Evolutionary conservation across 2,329 filamentous ascomycete genomes (phyloP).

Genomic region (Aureobasidium subglaciale): DNA sequence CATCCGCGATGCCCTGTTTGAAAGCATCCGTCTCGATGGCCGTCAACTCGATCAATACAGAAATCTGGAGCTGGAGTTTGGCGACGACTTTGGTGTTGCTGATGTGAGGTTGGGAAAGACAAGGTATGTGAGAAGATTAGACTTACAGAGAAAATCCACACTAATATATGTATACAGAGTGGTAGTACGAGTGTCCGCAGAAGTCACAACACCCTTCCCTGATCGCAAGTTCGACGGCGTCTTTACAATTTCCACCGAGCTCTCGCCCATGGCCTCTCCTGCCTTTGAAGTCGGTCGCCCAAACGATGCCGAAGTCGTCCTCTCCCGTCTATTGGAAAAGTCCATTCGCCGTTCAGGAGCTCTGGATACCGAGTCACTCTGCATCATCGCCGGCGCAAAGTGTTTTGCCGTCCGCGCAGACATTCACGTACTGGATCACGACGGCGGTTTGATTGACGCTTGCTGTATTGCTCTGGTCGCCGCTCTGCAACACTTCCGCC

Average conservation of each 20-base stretch:
- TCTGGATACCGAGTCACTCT: slow-evolving; percentile 91
- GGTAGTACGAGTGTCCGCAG: slow-evolving; percentile 75
- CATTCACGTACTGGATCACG: slow-evolving; percentile 82
- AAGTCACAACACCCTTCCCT: slow-evolving; percentile 75
- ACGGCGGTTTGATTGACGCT: slow-evolving; percentile 82
- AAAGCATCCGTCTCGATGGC: slow-evolving; percentile 77
- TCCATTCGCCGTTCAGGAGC: slow-evolving; percentile 86
- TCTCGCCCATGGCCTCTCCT: slow-evolving; percentile 86
- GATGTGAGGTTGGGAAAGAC: slow-evolving; percentile 87
- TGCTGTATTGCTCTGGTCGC: slow-evolving; percentile 82
- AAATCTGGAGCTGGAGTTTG: slow-evolving; percentile 69
- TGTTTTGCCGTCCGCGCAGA: slow-evolving; percentile 89
- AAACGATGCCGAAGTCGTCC: slow-evolving; percentile 74
- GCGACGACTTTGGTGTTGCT: slow-evolving; percentile 83
- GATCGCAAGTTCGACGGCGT: slow-evolving; percentile 93
- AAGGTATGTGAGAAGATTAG: slow-evolving; percentile 47
- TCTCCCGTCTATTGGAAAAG: slow-evolving; percentile 87
- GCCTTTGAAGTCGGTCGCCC: slow-evolving; percentile 79
- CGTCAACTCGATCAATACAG: slow-evolving; percentile 76
- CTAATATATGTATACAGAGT: slow-evolving; percentile 49
- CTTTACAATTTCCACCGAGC: slow-evolving; percentile 85
- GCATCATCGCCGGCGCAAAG: slow-evolving; percentile 82
- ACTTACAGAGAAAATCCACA: slow-evolving; percentile 9
- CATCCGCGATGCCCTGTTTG: slow-evolving; percentile 70
- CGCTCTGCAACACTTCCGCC: slow-evolving; percentile 81